phyloP scores from a whole-genome alignment of 179 eudicot genomes.

The Nepenthes alata region DNA sequence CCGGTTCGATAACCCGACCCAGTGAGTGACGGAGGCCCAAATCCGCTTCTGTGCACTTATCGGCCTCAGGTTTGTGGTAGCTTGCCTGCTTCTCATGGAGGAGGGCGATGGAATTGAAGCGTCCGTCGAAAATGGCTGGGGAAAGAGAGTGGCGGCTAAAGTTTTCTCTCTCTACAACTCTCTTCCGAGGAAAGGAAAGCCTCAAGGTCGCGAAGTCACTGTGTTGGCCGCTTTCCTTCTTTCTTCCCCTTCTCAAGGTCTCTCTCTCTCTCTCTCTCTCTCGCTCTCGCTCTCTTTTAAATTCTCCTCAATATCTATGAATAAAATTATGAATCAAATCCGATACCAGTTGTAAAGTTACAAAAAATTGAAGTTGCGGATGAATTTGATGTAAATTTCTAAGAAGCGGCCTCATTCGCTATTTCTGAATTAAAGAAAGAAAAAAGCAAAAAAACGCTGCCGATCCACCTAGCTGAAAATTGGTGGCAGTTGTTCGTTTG shows the following conservation, averaged over 20 bases:
- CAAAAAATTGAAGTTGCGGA: neutral
- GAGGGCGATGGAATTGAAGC: neutral
- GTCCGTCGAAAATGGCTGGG: constrained; percentile 33
- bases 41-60: too few relatives aligned
- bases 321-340: too few relatives aligned
- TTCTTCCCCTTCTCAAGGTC: constrained; percentile 65
- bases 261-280: neutral
- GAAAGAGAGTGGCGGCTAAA: constrained; percentile 41
- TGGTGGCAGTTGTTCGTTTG: neutral
- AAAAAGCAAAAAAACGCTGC: too few relatives aligned
- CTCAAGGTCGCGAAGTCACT: constrained; percentile 74
- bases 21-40: too few relatives aligned
- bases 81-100: neutral
- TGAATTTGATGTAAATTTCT: neutral
- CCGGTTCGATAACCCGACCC: too few relatives aligned
- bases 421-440: too few relatives aligned
- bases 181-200: constrained; percentile 83
- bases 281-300: neutral
- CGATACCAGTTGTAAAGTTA: too few relatives aligned
- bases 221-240: constrained; percentile 75
- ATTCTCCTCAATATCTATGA: too few relatives aligned
- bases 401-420: too few relatives aligned
- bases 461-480: too few relatives aligned
- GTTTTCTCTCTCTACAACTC: constrained; percentile 43
- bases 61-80: too few relatives aligned